Evolutionary conservation across 2,329 filamentous ascomycete genomes (phyloP), one percentile per base, ranked within the genome.

Genomic region (Alternaria ventricosa): DNA sequence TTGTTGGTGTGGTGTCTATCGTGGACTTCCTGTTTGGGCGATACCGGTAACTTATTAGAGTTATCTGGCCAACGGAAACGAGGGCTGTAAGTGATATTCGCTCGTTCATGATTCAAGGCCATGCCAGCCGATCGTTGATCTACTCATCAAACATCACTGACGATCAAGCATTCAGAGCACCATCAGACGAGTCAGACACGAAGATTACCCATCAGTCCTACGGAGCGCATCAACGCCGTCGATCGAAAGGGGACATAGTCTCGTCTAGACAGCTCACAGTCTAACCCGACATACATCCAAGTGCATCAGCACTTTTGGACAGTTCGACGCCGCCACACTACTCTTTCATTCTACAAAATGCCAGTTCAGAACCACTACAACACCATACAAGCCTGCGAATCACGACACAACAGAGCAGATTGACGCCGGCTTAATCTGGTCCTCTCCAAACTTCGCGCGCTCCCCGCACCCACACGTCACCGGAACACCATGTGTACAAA

Each of bases 401-500:
- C 28, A 33, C 13, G 0, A 36, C 9, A 33, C 6, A n/a, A 7
- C 10, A 51, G 28, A 51, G 28, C 8, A 6, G 10, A 33, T 36
- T 51, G 18, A 51, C 18, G 20, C 22, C 30, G 11, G 36, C 25
- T 22, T 33, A 5, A 30, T 51, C 47, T n/a, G 12, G 13, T 3
- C 13, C 22, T 22, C 47, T 30, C 47, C 25, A 5, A 3, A 22
- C 13, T 10, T 15, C 4, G 43, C 22, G 3, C n/a, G 13, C 33
- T 10, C 6, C 8, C 12, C n/a, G 13, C 43, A 23, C 7, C n/a
- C 30, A 30, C 18, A 12, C 20, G 8, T 5, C 28, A 20, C 18
- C 12, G 30, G 33, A 60, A 51, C 33, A 18, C 36, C 1, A 73
- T 73, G 71, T 73, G 71, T 63, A 73, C 69, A 45, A 68, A 65